Base-by-base conservation (phyloP, 176 grass and related monocot genomes). In the Eragrostis curvula region DNA sequence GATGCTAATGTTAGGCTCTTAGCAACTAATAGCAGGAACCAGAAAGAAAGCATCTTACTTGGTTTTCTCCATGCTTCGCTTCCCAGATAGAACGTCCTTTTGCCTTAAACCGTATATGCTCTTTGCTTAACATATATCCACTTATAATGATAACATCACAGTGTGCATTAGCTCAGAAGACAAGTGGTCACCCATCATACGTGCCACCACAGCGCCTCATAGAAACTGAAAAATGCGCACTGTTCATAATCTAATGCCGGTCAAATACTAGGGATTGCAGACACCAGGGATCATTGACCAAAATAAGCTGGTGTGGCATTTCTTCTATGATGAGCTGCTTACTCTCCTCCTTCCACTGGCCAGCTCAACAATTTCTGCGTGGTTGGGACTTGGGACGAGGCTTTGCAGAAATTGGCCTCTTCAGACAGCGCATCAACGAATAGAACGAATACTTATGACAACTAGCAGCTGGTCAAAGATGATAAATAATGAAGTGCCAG, bases 1-100 rank as follows among this genome's bases (percentile, higher is more conserved):
- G 57, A 85, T 85, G 77, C 82, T 47, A 81, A 81, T 85, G 83
- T 89, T 82, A 85, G 78, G 87, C 65, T 24, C 28, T 65, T 66
- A 64, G 72, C 78, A 82, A 89, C 82, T 77, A 71, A 50, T 28
- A 79, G 49, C 61, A 89, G 52, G 47, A 80, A 42, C 46, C 15
- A 21, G 46, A 71, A 24, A 71, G 63, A 53, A 48, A 41, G 42
- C 51, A 10, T 46, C 55, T 2, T 57, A 42, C 40, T 68, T 76
- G 30, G 21, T 12, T 41, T 12, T 56, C 59, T 50, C 28, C 17
- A 58, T 21, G 36, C 50, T 67, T 68, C 30, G 46, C 36, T 40
- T 56, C 66, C 58, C 49, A 7, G 5, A 41, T 40, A 58, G 9
- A n/a, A 45, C 15, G 8, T 12, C 27, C 27, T 28, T 32, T 46